Base-by-base conservation (phyloP, 257 asterid genomes). In the Rehmannia glutinosa region DNA sequence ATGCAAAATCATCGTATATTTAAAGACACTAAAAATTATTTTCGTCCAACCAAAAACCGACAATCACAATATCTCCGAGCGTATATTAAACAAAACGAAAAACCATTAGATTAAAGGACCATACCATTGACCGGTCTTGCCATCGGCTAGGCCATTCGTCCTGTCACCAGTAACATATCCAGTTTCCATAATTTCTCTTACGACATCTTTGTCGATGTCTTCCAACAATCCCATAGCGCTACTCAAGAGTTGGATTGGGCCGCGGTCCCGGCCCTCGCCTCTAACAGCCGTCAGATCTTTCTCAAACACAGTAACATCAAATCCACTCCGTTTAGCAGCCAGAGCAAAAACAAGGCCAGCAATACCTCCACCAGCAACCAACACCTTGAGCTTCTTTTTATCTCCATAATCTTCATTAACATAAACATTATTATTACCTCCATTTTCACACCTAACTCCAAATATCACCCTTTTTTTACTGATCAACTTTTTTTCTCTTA, bases 301-400 rank as follows among this genome's bases (percentile, higher is more conserved):
- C 84, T 81, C 92, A 56, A 86, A 83, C 54, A 86, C 86, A 68
- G 33, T 10, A 0, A 86, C 92, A 6, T 83, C 87, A 70, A 86
- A 86, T 28, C 92, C 87, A 61, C 68, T 77, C 52, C 25, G 64
- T 70, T 81, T 81, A 3, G 84, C 89, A n/a, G 86, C 89, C 50
- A 86, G 60, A 0, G 89, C 92, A 10, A 83, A 79, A 55, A 79
- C 92, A 53, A 83, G 80, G 7, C 92, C 89, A 3, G 80, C 89
- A 51, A 86, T 86, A 27, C 92, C 89, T 15, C 89, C 92, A 35
- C 92, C 92, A 0, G 92, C 87, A 47, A 86, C 83, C 56, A 86
- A 70, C 7, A 86, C 54, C 66, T 76, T 83, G 53, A 75, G 45
- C 59, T 78, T 83, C 70, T 72, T 83, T 8, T 27, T 28, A 35